Conservation (phyloP, 768 basidiomycete species). For the Phylloporus scabripes region DNA sequence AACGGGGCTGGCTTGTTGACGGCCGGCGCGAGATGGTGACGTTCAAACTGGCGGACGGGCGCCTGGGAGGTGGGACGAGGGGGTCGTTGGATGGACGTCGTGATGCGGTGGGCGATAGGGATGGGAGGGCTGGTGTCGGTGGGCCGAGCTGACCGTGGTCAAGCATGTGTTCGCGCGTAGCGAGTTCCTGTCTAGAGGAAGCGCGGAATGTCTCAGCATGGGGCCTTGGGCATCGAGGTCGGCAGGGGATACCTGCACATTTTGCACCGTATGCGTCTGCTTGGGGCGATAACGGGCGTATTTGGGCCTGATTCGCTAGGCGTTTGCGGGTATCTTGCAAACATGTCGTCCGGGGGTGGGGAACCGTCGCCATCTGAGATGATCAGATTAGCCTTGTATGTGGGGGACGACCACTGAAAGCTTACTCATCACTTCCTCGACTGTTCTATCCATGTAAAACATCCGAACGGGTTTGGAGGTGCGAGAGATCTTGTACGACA, state of each 20-base stretch:
- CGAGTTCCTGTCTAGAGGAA: constrained; percentile 62
- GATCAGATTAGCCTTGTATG: constrained; percentile 4
- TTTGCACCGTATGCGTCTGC: constrained; percentile 79
- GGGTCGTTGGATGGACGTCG: constrained; percentile 35
- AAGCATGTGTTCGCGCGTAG: constrained; percentile 89
- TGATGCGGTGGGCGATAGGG: constrained; percentile 44
- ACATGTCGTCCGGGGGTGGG: constrained; percentile 60
- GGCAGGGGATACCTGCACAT: constrained; percentile 63
- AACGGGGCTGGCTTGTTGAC: constrained; percentile 21
- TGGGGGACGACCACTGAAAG: not conserved
- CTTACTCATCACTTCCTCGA: constrained; percentile 76
- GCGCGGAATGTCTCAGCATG: not conserved
- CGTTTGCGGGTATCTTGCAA: constrained; percentile 66
- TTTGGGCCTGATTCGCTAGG: constrained; percentile 56
- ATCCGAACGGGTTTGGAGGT: constrained; percentile 67
- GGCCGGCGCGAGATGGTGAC: constrained; percentile 29
- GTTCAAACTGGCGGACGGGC: constrained; percentile 20
- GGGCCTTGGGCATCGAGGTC: not conserved
- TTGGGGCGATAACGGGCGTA: constrained; percentile 50
- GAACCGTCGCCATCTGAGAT: constrained; percentile 69
- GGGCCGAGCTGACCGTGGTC: constrained; percentile 80
- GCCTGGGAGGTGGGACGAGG: constrained; percentile 15
- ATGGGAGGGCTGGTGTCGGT: constrained; percentile 48
- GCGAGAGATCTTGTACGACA: constrained; percentile 61
- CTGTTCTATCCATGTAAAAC: constrained; percentile 77